phyloP scores from a whole-genome alignment of 129 eudicot genomes.

The Helichrysum umbraculigerum region DNA sequence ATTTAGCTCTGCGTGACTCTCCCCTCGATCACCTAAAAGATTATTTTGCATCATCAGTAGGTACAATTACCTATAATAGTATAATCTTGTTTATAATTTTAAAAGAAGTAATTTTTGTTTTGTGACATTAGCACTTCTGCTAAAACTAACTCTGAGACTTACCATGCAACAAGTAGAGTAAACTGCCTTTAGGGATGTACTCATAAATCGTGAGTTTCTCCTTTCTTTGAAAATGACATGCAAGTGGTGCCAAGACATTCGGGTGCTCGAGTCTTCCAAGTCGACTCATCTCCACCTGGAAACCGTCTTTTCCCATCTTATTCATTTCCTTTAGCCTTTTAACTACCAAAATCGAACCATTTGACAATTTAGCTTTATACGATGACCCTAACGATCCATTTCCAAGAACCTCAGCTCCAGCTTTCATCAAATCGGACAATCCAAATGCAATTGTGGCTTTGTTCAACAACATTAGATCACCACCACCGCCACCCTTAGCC shows the following conservation, averaged over 20 bases:
- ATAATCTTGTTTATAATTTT: no score
- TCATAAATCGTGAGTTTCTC: slow-evolving; percentile 70
- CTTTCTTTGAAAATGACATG: slow-evolving; percentile 62
- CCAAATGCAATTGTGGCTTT: slow-evolving; percentile 51
- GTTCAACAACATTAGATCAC: slow-evolving; percentile 55
- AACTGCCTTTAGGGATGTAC: slow-evolving; percentile 70
- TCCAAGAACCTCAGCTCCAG: slow-evolving; percentile 74
- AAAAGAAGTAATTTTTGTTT: no score
- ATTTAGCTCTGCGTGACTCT: slow-evolving; percentile 43
- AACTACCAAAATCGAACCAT: slow-evolving; percentile 57
- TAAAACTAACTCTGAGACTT: neutral
- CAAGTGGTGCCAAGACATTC: slow-evolving; percentile 62
- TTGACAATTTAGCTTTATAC: slow-evolving; percentile 54
- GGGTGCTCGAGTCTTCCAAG: slow-evolving; percentile 53
- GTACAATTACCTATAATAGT: neutral
- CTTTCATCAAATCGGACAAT: slow-evolving; percentile 67
- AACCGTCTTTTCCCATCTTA: slow-evolving; percentile 41
- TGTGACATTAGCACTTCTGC: no score
- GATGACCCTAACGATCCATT: slow-evolving; percentile 67
- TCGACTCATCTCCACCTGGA: slow-evolving; percentile 49
- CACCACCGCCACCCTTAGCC: slow-evolving; percentile 32
- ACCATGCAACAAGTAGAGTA: slow-evolving; percentile 63
- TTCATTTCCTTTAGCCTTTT: slow-evolving; percentile 59
- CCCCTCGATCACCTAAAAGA: slow-evolving; percentile 55
- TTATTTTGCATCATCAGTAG: slow-evolving; percentile 2